Evolutionary conservation across 345 rosid genomes (phyloP).

Genomic region (Odontarrhena argentea): DNA sequence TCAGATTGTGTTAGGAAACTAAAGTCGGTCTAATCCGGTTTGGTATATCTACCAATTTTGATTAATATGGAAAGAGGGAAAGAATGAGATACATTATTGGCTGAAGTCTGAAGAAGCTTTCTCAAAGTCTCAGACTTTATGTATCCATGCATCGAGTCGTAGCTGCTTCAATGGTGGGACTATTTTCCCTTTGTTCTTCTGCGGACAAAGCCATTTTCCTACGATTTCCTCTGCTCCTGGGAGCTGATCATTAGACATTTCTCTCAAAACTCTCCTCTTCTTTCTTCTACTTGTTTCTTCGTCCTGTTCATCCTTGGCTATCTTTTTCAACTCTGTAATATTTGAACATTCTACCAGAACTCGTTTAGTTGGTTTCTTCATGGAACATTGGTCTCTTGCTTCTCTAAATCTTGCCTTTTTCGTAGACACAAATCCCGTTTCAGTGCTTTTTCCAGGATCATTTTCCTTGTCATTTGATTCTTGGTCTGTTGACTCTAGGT

Average conservation of each 20-base stretch:
- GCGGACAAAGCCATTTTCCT: constrained; percentile 89
- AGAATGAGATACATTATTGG: constrained; percentile 20
- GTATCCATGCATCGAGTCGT: constrained; percentile 74
- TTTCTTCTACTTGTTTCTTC: constrained; percentile 16
- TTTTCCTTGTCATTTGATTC: constrained; percentile 43
- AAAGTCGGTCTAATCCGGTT: constrained; percentile 27
- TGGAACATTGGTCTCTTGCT: constrained; percentile 38
- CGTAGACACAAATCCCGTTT: constrained; percentile 57
- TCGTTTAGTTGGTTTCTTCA: constrained; percentile 14
- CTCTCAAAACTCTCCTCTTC: constrained; percentile 53
- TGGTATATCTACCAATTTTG: not conserved
- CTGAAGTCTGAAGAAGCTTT: not conserved
- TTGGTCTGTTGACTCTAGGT: constrained; percentile 1
- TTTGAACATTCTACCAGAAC: constrained; percentile 40
- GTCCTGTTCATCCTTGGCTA: constrained; percentile 21
- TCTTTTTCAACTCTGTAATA: constrained; percentile 24
- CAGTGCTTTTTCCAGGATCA: constrained; percentile 25
- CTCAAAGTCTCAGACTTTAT: constrained; percentile 42
- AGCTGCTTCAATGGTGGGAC: constrained; percentile 88
- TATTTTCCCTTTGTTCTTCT: constrained; percentile 57
- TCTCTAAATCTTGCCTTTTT: constrained; percentile 43
- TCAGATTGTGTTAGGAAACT: not conserved
- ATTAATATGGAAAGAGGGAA: not conserved
- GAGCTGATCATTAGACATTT: constrained; percentile 52
- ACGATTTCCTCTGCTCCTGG: constrained; percentile 40